Percentiles rank a stretch among this genome's conserved stretches.
Evolutionary conservation across 2,329 filamentous ascomycete species (phyloP).

Genomic region (Penicillium sp.): DNA sequence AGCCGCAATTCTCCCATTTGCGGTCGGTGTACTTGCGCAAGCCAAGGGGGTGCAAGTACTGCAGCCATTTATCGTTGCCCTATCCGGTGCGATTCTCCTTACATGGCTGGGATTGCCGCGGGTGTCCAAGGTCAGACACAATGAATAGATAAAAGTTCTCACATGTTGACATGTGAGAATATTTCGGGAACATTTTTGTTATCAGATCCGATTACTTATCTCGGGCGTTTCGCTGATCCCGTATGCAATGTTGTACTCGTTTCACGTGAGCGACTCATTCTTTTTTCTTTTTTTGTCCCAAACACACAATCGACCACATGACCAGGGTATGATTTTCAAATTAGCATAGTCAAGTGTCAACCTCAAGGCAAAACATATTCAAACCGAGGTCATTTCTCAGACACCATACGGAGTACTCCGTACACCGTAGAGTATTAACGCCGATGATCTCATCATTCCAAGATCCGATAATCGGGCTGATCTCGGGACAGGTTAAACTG

Average conservation of each 20-base stretch:
- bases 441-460: conserved; percentile 1
- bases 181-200: conserved; percentile 11
- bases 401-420: neutral
- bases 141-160: conserved; percentile 6
- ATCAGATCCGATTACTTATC: conserved; percentile 21
- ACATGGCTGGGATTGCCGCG: conserved; percentile 47
- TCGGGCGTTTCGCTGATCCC: neutral
- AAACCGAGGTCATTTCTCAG: neutral
- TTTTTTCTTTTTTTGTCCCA: neutral
- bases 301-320: neutral
- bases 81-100: conserved; percentile 50
- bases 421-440: neutral
- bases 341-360: neutral
- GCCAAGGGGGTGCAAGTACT: conserved; percentile 57
- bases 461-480: conserved; percentile 6
- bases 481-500: conserved; percentile 13
- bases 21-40: conserved; percentile 49
- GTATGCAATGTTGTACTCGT: neutral
- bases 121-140: conserved; percentile 16
- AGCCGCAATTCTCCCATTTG: conserved; percentile 49
- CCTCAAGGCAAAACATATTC: neutral
- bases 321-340: neutral
- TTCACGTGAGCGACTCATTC: neutral
- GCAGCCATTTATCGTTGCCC: conserved; percentile 57
- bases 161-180: conserved; percentile 19